Conservation (phyloP, 768 basidiomycete species). For the Calocybe gangraenosa region DNA sequence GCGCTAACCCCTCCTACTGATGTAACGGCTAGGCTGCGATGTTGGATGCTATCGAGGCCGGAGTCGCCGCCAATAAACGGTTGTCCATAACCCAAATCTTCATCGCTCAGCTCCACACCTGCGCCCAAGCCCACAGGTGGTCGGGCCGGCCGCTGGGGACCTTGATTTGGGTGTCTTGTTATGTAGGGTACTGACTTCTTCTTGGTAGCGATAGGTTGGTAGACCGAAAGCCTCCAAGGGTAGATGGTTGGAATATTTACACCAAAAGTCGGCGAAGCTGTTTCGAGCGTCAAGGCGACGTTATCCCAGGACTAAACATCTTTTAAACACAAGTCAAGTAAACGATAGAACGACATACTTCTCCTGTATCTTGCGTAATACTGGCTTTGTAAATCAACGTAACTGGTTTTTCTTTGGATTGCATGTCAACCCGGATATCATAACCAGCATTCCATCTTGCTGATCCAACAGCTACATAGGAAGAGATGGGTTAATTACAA, state of each 20-base stretch:
- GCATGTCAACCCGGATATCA: slow-evolving; percentile 39
- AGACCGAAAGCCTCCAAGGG: slow-evolving; percentile 30
- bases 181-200: too few relatives aligned
- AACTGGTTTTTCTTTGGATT: slow-evolving; percentile 33
- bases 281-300: slow-evolving; percentile 38
- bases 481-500: neutral
- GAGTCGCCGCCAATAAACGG: too few relatives aligned
- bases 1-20: too few relatives aligned
- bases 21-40: too few relatives aligned
- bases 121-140: too few relatives aligned
- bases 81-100: too few relatives aligned
- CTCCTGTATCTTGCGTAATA: slow-evolving; percentile 38
- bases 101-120: too few relatives aligned
- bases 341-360: slow-evolving; percentile 22
- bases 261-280: slow-evolving; percentile 37
- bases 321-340: neutral
- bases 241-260: slow-evolving; percentile 28
- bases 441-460: slow-evolving; percentile 37
- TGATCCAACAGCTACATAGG: slow-evolving; percentile 26
- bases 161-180: too few relatives aligned
- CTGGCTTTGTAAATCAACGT: slow-evolving; percentile 36
- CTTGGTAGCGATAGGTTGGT: neutral
- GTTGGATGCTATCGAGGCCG: too few relatives aligned
- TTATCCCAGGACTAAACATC: slow-evolving; percentile 27
- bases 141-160: too few relatives aligned